Percentiles rank a stretch among this genome's conserved stretches.
Conservation (phyloP, 768 basidiomycete species). For the Mycena chlorophos region DNA sequence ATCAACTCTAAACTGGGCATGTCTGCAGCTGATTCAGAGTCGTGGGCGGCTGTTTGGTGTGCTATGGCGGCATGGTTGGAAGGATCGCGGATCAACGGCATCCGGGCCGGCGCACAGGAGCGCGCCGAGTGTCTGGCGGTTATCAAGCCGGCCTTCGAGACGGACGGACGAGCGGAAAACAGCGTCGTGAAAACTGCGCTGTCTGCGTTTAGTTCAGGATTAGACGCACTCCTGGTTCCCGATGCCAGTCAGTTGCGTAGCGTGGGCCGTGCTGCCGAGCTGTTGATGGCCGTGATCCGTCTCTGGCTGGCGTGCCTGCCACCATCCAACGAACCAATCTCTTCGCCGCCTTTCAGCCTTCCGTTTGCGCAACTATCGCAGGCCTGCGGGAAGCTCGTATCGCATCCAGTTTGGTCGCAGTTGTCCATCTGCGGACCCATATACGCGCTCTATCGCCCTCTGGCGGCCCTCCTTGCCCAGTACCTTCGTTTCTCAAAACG, state of each 20-base stretch:
- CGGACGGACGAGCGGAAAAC: conserved; percentile 31
- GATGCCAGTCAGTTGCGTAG: conserved; percentile 22
- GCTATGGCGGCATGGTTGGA: conserved; percentile 70
- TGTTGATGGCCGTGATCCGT: conserved; percentile 52
- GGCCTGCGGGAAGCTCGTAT: conserved; percentile 49
- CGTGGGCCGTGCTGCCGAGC: conserved; percentile 36
- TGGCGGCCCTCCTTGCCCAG: conserved; percentile 52
- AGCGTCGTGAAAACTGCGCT: conserved; percentile 39
- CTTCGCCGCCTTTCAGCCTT: conserved; percentile 58
- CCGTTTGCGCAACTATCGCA: conserved; percentile 59
- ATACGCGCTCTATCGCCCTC: conserved; percentile 47
- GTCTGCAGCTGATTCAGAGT: conserved; percentile 33
- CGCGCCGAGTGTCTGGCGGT: conserved; percentile 41
- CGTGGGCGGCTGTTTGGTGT: conserved; percentile 55
- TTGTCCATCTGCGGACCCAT: conserved; percentile 25
- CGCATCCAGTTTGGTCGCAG: conserved; percentile 53
- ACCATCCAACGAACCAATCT: conserved; percentile 38
- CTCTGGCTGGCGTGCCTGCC: conserved; percentile 67
- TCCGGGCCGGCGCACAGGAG: conserved; percentile 66
- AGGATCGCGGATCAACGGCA: conserved; percentile 71
- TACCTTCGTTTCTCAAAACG: conserved; percentile 62
- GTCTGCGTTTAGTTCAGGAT: conserved; percentile 32
- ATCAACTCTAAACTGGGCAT: conserved; percentile 36
- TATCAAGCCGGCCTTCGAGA: conserved; percentile 44
- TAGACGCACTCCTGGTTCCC: conserved; percentile 23